Conservation (phyloP, 148 eudicot species). For the Nyssa sinensis region DNA sequence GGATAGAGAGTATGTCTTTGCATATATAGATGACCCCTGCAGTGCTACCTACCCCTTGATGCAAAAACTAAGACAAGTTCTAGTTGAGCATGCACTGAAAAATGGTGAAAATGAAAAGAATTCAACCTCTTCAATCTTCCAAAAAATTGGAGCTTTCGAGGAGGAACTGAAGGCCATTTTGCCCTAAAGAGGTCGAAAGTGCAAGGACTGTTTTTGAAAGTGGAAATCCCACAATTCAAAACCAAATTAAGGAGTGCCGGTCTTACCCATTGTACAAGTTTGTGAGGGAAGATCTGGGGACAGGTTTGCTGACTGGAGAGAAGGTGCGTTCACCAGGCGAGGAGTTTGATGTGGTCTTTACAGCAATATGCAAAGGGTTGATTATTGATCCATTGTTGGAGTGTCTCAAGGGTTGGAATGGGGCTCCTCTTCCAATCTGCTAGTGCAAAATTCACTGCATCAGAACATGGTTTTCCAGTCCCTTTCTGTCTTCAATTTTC, state of each 20-base stretch:
- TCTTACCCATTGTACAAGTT: constrained; percentile 79
- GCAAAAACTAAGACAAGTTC: constrained; percentile 68
- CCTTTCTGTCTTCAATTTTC: background rate
- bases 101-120: constrained; percentile 67
- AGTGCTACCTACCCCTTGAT: constrained; percentile 58
- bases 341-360: constrained; percentile 70
- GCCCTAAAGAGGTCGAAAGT: constrained; percentile 66
- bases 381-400: constrained; percentile 73
- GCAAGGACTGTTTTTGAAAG: constrained; percentile 46
- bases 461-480: background rate
- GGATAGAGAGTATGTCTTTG: constrained; percentile 66
- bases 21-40: constrained; percentile 78
- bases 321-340: constrained; percentile 65
- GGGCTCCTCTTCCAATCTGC: constrained; percentile 77
- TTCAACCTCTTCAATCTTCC: constrained; percentile 62
- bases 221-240: constrained; percentile 45
- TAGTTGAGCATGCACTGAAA: constrained; percentile 56
- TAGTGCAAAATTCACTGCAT: constrained; percentile 13
- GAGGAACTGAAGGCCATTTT: constrained; percentile 51
- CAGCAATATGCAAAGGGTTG: constrained; percentile 56
- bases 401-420: constrained; percentile 78
- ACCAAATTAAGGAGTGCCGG: constrained; percentile 68
- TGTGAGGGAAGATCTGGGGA: constrained; percentile 54
- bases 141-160: constrained; percentile 68
- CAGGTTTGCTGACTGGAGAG: constrained; percentile 64